phyloP scores from a whole-genome alignment of 192 early-diverging fungal genomes.

The Lobosporangium transversale region DNA sequence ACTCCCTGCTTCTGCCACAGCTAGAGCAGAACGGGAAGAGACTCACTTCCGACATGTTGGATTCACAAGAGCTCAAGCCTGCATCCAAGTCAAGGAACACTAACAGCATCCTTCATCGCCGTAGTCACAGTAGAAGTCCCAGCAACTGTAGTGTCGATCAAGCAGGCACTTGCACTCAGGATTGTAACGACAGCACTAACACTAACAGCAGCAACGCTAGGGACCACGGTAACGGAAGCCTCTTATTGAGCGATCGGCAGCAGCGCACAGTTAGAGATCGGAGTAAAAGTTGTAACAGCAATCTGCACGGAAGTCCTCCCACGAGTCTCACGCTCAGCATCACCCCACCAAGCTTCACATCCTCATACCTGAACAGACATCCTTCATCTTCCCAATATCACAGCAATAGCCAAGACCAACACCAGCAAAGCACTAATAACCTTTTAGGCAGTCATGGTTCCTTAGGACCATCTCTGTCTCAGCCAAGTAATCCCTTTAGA shows the following conservation, averaged over 20 bases:
- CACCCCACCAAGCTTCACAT: constrained; percentile 23
- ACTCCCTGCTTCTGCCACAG: constrained; percentile 6
- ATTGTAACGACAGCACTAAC: background rate
- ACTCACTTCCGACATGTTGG: background rate
- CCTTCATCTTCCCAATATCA: background rate
- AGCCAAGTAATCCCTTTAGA: background rate
- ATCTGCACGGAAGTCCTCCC: background rate
- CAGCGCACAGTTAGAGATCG: constrained; percentile 15
- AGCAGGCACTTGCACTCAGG: background rate
- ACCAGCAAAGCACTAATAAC: background rate
- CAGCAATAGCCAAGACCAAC: constrained; percentile 6
- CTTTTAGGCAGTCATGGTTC: constrained; percentile 21
- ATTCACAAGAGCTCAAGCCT: background rate
- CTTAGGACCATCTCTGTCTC: constrained; percentile 14
- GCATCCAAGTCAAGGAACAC: background rate
- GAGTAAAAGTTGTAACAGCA: background rate
- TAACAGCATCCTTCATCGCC: background rate
- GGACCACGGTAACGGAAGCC: background rate
- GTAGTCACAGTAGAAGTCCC: background rate
- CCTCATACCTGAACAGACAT: background rate
- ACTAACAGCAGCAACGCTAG: background rate
- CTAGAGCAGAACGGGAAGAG: background rate
- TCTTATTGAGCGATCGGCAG: constrained; percentile 17
- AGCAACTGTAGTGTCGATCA: background rate
- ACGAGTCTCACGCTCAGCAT: constrained; percentile 34